Evolutionary conservation across 1,284 basidiomycete genomes (phyloP).

Genomic region (Veloporphyrellus conicus): DNA sequence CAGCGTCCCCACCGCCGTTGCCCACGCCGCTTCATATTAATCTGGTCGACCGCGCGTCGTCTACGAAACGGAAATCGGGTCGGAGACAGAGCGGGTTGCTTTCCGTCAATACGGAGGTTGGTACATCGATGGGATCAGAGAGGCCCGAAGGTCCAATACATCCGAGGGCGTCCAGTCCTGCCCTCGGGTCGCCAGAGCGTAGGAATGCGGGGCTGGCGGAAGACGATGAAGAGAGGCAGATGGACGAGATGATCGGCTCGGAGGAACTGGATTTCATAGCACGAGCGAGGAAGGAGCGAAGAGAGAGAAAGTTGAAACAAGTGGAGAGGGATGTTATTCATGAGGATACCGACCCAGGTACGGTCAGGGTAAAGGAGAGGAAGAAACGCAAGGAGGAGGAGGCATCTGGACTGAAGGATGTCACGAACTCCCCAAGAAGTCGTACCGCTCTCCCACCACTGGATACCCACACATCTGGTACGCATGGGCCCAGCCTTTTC

Average conservation of each 20-base stretch:
- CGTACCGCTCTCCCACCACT: conserved; percentile 36
- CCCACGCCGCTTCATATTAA: conserved; percentile 31
- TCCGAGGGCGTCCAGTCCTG: conserved; percentile 57
- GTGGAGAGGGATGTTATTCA: conserved; percentile 31
- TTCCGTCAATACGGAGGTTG: conserved; percentile 30
- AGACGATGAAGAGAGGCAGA: conserved; percentile 51
- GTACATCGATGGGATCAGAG: conserved; percentile 23
- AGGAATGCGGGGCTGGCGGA: conserved; percentile 52
- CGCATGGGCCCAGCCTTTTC: conserved; percentile 14
- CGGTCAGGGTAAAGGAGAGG: conserved; percentile 36
- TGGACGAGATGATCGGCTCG: conserved; percentile 22
- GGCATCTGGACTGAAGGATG: conserved; percentile 50
- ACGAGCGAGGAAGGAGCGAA: conserved; percentile 37
- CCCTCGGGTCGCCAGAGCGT: conserved; percentile 60
- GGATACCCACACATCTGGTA: conserved; percentile 37
- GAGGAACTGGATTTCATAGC: conserved; percentile 21
- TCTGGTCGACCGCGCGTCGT: conserved; percentile 28
- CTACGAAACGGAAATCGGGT: conserved; percentile 48
- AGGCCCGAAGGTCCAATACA: conserved; percentile 35
- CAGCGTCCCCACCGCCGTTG: conserved; percentile 31
- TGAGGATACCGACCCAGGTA: conserved; percentile 29
- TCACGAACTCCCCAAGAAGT: conserved; percentile 53
- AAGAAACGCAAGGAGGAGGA: conserved; percentile 41
- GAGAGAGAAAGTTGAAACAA: conserved; percentile 40
- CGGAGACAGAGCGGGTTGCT: conserved; percentile 68